A percentile compares a stretch with the other conserved stretches of the same genome.
Evolutionary conservation across 2,329 filamentous ascomycete genomes (phyloP).

Genomic region (Bipolaris bicolor): DNA sequence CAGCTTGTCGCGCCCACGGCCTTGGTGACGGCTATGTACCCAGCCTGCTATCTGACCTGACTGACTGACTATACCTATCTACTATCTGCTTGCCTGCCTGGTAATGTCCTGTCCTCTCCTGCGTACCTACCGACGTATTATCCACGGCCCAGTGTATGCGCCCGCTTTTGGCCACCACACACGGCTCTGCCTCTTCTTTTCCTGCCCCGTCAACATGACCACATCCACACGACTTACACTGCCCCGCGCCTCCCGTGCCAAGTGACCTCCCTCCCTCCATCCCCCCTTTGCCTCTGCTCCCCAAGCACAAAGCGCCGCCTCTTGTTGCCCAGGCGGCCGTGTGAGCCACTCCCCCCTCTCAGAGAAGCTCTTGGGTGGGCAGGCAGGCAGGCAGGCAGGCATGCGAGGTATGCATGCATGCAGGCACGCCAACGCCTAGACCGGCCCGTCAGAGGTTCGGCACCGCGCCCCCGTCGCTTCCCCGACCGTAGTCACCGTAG

Average conservation of each 20-base stretch:
- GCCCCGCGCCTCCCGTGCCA: background rate
- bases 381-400: conserved; percentile 1
- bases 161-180: conserved; percentile 18
- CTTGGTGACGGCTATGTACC: background rate
- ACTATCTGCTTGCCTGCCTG: no score
- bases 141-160: conserved; percentile 5
- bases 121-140: no score
- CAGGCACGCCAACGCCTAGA: background rate
- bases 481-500: background rate
- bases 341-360: background rate
- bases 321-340: background rate
- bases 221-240: background rate
- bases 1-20: conserved; percentile 7
- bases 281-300: background rate
- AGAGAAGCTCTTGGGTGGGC: background rate
- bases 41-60: background rate
- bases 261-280: background rate
- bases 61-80: no score
- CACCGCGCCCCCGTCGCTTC: background rate
- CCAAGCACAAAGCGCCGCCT: background rate
- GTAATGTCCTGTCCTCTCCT: no score
- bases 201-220: background rate
- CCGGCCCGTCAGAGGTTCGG: conserved; percentile 3
- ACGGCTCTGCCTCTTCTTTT: background rate
- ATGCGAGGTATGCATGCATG: background rate